Percentiles rank a stretch among this genome's conserved stretches.
Evolutionary conservation across 306 rosid genomes (phyloP).

Genomic region (Medicago ruthenica): DNA sequence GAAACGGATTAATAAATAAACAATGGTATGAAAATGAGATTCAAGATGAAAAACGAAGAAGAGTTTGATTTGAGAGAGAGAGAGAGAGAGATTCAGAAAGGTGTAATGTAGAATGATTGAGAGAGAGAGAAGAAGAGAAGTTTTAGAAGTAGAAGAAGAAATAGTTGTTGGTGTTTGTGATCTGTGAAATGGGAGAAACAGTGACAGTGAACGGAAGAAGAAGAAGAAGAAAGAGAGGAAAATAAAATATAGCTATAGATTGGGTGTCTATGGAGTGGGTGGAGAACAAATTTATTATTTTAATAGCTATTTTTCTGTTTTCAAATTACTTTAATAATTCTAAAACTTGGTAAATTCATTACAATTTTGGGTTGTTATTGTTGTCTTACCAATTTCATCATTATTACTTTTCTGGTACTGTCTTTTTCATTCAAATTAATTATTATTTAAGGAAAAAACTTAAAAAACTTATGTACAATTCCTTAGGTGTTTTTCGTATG

Average conservation of each 20-base stretch:
- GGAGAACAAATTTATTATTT: slow-evolving; percentile 34
- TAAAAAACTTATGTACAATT: no score
- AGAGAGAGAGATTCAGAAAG: slow-evolving; percentile 13
- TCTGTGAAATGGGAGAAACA: slow-evolving; percentile 42
- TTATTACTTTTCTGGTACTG: no score
- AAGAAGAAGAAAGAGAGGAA: not conserved
- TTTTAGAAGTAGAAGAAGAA: slow-evolving; percentile 9
- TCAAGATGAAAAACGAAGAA: slow-evolving; percentile 20
- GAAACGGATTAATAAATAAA: slow-evolving; percentile 28
- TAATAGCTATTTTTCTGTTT: not conserved
- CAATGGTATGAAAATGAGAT: slow-evolving; percentile 13
- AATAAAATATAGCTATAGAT: slow-evolving; percentile 35
- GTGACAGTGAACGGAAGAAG: slow-evolving; percentile 55
- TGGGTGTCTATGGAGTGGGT: slow-evolving; percentile 66
- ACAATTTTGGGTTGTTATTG: not conserved
- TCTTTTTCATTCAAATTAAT: no score
- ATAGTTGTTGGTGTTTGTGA: slow-evolving; percentile 15
- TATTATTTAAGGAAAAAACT: no score
- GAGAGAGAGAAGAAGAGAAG: not conserved
- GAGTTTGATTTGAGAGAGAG: slow-evolving; percentile 39
- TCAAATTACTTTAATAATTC: not conserved
- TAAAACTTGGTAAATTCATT: not conserved
- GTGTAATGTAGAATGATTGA: slow-evolving; percentile 45
- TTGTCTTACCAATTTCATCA: no score
- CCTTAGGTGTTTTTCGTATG: no score